phyloP scores from a whole-genome alignment of 257 asterid species.

The Vinca minor region DNA sequence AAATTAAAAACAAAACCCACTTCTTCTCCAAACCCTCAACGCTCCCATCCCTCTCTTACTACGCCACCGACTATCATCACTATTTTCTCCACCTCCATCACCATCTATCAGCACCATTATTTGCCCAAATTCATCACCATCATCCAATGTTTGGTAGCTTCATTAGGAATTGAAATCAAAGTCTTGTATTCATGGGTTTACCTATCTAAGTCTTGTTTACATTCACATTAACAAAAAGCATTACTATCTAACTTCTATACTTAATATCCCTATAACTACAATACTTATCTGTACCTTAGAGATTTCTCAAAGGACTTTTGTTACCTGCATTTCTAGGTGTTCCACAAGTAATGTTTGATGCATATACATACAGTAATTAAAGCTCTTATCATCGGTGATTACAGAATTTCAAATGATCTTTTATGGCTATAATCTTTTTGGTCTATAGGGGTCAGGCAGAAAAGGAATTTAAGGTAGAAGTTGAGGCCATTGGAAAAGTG shows the following conservation, averaged over 20 bases:
- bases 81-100: too few species aligned
- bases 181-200: neutral
- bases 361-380: neutral
- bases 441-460: conserved; percentile 87
- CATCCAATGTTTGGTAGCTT: too few species aligned
- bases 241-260: too few species aligned
- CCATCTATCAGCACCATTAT: too few species aligned
- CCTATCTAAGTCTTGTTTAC: neutral
- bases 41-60: too few species aligned
- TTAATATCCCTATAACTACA: neutral
- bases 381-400: too few species aligned
- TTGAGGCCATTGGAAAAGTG: conserved; percentile 97
- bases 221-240: neutral
- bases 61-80: too few species aligned
- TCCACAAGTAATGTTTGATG: neutral
- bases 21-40: too few species aligned
- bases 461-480: conserved; percentile 94
- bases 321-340: neutral
- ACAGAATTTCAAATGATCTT: conserved; percentile 7
- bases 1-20: too few species aligned
- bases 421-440: conserved; percentile 5
- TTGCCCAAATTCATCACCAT: too few species aligned
- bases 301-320: neutral
- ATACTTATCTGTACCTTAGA: neutral
- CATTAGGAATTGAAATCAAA: too few species aligned